Base-by-base conservation (phyloP, 1,284 basidiomycete genomes). In the Austroboletus olivaceoglutinosus region DNA sequence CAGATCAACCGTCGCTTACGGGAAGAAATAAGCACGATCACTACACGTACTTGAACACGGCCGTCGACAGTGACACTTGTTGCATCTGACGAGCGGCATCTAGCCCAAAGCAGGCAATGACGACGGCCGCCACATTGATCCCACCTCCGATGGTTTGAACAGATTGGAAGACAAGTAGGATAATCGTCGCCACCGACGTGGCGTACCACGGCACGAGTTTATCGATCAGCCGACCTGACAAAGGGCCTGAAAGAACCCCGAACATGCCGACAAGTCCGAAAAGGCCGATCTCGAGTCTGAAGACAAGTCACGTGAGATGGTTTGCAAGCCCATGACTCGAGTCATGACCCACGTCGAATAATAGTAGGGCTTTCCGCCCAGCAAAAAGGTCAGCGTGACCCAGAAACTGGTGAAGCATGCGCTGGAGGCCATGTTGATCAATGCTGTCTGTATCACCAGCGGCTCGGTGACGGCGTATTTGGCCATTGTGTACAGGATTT, bases 361-460 rank as follows among this genome's bases (percentile, higher is more conserved):
- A 59, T 81, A 60, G 58, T 88, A 89, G 2, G 84, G 85, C 2
- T 76, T 59, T 11, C 78, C 83, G 13, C 79, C 80, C 2, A 91
- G 76, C 29, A 89, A 69, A 69, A 89, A 89, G 0, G 87, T 89
- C 51, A 88, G 63, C 4, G 83, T 86, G 1, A 86, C 82, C 87
- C 86, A 89, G 60, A 83, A 85, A 53, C 73, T 76, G 12, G 71
- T 73, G 61, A 84, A 85, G 55, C 77, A 76, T 2, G 80, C 81
- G 50, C 78, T 81, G 15, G 78, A 79, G 5, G 76, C 74, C 18
- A 82, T 68, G 46, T 78, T 80, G 53, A 84, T 76, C 31, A 88
- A 58, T 45, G 77, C 80, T 0, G 75, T 76, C 59, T 89, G 86
- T 16, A 88, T 73, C 27, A 90, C 66, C 6, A 83, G 72, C 0